A percentile compares a stretch with the other conserved stretches of the same genome.
phyloP scores from a whole-genome alignment of 2,329 filamentous ascomycete species.

The Meredithiella fracta region DNA sequence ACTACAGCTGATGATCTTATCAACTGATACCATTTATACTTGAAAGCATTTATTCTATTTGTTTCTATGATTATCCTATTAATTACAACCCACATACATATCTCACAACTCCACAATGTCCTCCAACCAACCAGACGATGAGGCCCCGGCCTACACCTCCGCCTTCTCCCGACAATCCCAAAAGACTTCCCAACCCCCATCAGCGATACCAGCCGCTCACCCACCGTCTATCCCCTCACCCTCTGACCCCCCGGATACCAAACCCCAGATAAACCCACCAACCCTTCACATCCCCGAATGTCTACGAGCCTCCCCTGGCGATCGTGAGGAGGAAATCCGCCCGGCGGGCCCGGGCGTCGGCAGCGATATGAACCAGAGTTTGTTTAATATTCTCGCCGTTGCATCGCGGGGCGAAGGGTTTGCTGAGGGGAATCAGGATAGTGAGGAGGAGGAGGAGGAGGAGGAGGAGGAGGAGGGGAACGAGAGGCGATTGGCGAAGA shows the following conservation, averaged over 20 bases:
- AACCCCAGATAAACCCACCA: background rate
- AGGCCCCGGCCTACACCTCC: too few species aligned
- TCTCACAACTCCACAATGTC: too few species aligned
- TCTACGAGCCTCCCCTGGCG: slow-evolving; percentile 13
- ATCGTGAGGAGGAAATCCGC: slow-evolving; percentile 33
- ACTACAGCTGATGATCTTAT: too few species aligned
- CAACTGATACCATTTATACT: too few species aligned
- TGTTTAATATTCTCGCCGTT: slow-evolving; percentile 82
- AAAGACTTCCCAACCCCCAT: background rate
- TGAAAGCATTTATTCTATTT: too few species aligned
- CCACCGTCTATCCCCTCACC: background rate
- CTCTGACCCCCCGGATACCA: background rate
- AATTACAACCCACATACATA: too few species aligned
- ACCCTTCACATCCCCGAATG: background rate
- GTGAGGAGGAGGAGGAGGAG: background rate
- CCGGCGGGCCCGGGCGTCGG: slow-evolving; percentile 26
- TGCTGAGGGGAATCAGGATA: background rate
- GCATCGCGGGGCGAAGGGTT: background rate
- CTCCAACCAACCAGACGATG: too few species aligned
- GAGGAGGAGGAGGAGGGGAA: background rate
- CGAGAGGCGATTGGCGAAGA: background rate
- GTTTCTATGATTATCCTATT: too few species aligned
- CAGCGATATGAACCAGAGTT: slow-evolving; percentile 78
- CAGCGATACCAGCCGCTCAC: background rate
- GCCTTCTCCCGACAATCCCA: background rate